Percentiles rank a stretch among this genome's conserved stretches.
Evolutionary conservation across 495 filamentous ascomycete genomes (phyloP).

Genomic region (Clohesyomyces aquaticus): DNA sequence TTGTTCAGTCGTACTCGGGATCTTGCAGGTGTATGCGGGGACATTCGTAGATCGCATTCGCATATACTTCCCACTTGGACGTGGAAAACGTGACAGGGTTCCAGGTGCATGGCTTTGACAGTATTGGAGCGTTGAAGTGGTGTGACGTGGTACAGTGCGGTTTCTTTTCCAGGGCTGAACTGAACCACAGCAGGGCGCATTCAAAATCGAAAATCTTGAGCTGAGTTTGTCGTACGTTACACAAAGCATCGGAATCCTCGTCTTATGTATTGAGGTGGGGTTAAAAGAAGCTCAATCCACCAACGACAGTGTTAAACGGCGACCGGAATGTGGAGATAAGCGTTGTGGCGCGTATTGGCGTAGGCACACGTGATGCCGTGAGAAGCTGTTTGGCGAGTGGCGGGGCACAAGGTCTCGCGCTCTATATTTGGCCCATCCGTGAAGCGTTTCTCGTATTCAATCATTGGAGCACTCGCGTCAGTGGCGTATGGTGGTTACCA

Average conservation of each 20-base stretch:
- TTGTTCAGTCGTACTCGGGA: not conserved
- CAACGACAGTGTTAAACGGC: not conserved
- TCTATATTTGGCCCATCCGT: not conserved
- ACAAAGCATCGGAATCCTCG: not conserved
- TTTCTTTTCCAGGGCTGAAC: not conserved
- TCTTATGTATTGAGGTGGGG: not conserved
- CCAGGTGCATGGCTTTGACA: not conserved
- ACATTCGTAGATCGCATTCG: slow-evolving; percentile 3
- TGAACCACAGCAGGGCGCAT: not conserved
- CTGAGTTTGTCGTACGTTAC: not conserved
- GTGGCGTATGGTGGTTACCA: not conserved
- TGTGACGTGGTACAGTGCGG: not conserved
- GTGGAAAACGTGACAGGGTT: not conserved
- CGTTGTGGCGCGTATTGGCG: not conserved
- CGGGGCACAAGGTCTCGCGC: not conserved
- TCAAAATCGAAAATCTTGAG: not conserved
- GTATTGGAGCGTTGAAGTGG: not conserved
- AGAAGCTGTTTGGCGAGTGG: not conserved
- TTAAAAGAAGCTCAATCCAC: not conserved
- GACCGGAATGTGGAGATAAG: not conserved
- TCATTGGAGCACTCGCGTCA: not conserved
- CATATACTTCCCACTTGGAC: not conserved
- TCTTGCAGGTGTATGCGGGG: not conserved
- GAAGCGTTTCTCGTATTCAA: not conserved
- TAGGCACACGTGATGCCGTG: not conserved